These are phyloP conservation scores for Coemansia umbellata DNA, from an alignment of 192 early-diverging fungal species.

Conservation along the genomic window DNA sequence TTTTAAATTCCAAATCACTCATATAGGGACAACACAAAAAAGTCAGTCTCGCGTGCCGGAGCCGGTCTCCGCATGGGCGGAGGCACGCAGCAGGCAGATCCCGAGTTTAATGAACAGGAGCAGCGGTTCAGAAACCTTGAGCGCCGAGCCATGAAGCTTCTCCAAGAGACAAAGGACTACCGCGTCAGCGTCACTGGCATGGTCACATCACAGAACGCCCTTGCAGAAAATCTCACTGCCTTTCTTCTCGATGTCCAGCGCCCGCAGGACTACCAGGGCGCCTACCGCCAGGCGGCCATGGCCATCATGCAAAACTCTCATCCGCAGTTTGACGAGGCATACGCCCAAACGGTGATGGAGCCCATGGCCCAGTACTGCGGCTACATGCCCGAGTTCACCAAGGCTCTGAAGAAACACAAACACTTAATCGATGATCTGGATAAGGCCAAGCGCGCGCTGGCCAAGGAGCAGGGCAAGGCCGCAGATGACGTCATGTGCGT, in stretches of 20 bases:
- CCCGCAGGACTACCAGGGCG: slow-evolving; percentile 67
- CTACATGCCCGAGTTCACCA: slow-evolving; percentile 92
- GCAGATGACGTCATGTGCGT: slow-evolving; percentile 60
- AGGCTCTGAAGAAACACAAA: slow-evolving; percentile 83
- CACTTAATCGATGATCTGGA: slow-evolving; percentile 93
- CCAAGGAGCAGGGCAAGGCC: slow-evolving; percentile 81
- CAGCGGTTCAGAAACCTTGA: slow-evolving; percentile 77
- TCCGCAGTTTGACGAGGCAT: slow-evolving; percentile 81
- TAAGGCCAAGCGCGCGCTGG: slow-evolving; percentile 60
- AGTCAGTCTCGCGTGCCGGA: slow-evolving; percentile 28
- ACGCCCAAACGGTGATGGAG: slow-evolving; percentile 81
- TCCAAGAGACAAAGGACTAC: slow-evolving; percentile 92
- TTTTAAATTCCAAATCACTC: not conserved
- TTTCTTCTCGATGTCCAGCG: slow-evolving; percentile 81
- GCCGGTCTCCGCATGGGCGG: slow-evolving; percentile 25
- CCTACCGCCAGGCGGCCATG: slow-evolving; percentile 80
- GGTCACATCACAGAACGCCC: slow-evolving; percentile 76
- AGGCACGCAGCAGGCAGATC: slow-evolving; percentile 50
- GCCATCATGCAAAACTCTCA: slow-evolving; percentile 77
- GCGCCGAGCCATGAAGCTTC: slow-evolving; percentile 72
- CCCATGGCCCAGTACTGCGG: slow-evolving; percentile 81
- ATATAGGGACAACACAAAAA: slow-evolving; percentile 48
- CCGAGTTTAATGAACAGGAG: slow-evolving; percentile 81
- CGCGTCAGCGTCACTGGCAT: slow-evolving; percentile 80
- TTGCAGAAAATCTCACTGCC: slow-evolving; percentile 82